Evolutionary conservation across 2,329 filamentous ascomycete species (phyloP).

Genomic region (Ilyonectria robusta): DNA sequence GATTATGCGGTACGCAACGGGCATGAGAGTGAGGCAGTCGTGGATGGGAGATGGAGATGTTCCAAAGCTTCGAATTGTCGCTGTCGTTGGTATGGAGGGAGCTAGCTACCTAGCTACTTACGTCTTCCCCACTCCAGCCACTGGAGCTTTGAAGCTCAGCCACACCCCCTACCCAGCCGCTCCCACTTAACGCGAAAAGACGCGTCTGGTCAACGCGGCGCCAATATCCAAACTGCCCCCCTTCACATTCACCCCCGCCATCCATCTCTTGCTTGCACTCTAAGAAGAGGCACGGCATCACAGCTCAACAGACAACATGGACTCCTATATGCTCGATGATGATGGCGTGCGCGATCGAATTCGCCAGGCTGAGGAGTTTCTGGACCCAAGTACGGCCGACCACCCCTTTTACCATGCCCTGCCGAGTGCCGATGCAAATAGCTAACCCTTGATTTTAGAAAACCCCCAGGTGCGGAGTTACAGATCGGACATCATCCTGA

Average conservation of each 20-base stretch:
- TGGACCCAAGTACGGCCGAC: conserved; percentile 85
- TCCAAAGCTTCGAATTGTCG: not conserved
- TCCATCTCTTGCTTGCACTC: conserved; percentile 21
- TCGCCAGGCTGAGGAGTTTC: conserved; percentile 89
- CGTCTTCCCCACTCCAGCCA: not conserved
- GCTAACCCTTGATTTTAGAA: conserved; percentile 49
- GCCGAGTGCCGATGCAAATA: conserved; percentile 1
- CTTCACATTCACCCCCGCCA: conserved; percentile 38
- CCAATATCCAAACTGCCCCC: conserved; percentile 37
- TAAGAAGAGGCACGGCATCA: conserved; percentile 24
- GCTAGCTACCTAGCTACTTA: not conserved
- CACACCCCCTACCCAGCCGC: not conserved
- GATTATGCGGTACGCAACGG: not conserved
- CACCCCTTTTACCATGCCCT: conserved; percentile 1
- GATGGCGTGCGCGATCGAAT: conserved; percentile 88
- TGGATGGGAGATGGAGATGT: not conserved
- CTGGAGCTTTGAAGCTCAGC: conserved; percentile 1
- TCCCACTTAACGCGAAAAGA: conserved; percentile 48
- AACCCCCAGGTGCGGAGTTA: conserved; percentile 78
- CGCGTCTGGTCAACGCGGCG: conserved; percentile 41
- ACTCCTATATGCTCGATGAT: conserved; percentile 83
- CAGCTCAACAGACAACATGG: conserved; percentile 67
- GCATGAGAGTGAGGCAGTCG: not conserved
- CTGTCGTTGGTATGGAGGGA: not conserved
- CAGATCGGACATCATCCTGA: conserved; percentile 87